phyloP scores from a whole-genome alignment of 352 stramenopile species.

The Globisporangium rhizosaccharum region DNA sequence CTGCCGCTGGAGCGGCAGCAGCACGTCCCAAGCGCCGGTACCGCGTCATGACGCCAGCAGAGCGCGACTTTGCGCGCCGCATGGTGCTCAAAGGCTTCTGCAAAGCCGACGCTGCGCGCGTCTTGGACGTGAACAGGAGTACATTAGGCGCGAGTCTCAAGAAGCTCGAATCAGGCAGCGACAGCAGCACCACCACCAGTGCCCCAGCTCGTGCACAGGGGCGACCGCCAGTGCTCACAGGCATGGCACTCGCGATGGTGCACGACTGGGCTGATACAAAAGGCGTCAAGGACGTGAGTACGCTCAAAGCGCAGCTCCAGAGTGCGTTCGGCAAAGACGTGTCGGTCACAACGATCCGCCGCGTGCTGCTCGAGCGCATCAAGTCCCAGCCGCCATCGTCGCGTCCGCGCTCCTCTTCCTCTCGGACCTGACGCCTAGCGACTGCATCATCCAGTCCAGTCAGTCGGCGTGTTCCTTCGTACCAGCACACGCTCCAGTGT shows the following conservation, averaged over 20 bases:
- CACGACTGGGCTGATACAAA: conserved; percentile 1
- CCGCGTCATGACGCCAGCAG: background rate
- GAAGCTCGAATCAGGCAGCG: background rate
- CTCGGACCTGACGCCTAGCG: too few relatives aligned
- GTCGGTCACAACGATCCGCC: conserved; percentile 4
- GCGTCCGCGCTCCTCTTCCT: too few relatives aligned
- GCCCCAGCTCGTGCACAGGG: background rate
- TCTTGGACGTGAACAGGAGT: conserved; percentile 2
- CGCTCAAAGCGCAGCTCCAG: background rate
- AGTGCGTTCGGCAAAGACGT: background rate
- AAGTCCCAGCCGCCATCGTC: too few relatives aligned
- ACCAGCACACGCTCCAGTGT: too few relatives aligned
- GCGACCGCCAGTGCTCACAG: conserved; percentile 1
- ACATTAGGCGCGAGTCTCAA: conserved; percentile 6
- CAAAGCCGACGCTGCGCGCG: conserved; percentile 2
- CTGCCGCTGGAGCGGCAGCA: background rate
- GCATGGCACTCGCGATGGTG: background rate
- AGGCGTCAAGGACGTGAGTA: background rate
- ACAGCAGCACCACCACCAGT: too few relatives aligned
- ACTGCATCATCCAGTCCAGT: too few relatives aligned
- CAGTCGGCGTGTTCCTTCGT: too few relatives aligned
- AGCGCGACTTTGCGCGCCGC: conserved; percentile 6
- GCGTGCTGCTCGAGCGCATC: conserved; percentile 2
- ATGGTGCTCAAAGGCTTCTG: background rate
- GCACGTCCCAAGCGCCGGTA: conserved; percentile 1